Conservation (phyloP, 192 early-diverging fungal species). For the Coemansia erecta region DNA sequence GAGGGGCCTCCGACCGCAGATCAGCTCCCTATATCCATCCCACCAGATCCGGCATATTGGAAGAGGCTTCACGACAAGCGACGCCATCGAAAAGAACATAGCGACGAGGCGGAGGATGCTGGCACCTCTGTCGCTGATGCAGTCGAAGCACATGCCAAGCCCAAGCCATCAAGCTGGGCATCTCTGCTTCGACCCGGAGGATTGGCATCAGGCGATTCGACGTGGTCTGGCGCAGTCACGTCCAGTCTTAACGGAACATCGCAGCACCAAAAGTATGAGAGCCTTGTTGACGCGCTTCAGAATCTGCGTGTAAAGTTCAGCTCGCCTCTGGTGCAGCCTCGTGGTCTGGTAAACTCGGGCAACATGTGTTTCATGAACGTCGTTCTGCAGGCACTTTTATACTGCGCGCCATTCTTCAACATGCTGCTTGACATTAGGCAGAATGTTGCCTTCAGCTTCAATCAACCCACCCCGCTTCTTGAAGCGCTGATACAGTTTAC, state of each 20-base stretch:
- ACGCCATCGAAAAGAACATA: constrained; percentile 17
- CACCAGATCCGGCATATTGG: constrained; percentile 38
- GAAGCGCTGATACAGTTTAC: constrained; percentile 69
- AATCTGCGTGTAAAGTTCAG: constrained; percentile 23
- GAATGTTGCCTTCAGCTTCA: constrained; percentile 68
- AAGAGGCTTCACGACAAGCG: constrained; percentile 19
- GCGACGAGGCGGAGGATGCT: background rate
- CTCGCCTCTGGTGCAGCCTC: constrained; percentile 64
- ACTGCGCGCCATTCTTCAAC: constrained; percentile 92
- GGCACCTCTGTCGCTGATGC: background rate
- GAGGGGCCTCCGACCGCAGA: background rate
- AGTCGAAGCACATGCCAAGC: constrained; percentile 2
- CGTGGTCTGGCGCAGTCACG: background rate
- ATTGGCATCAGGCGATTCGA: background rate
- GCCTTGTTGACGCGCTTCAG: constrained; percentile 37
- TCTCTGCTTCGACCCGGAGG: constrained; percentile 22
- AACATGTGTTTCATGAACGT: constrained; percentile 99
- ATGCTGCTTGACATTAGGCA: constrained; percentile 66
- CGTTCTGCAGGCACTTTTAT: constrained; percentile 88
- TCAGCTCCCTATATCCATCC: constrained; percentile 21
- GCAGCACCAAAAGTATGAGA: constrained; percentile 20
- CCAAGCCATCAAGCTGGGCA: constrained; percentile 44
- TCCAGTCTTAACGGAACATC: constrained; percentile 55
- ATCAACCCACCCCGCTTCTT: constrained; percentile 73
- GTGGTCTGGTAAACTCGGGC: constrained; percentile 93